phyloP scores from a whole-genome alignment of 2,329 filamentous ascomycete species.

The Cladosporium sp. region DNA sequence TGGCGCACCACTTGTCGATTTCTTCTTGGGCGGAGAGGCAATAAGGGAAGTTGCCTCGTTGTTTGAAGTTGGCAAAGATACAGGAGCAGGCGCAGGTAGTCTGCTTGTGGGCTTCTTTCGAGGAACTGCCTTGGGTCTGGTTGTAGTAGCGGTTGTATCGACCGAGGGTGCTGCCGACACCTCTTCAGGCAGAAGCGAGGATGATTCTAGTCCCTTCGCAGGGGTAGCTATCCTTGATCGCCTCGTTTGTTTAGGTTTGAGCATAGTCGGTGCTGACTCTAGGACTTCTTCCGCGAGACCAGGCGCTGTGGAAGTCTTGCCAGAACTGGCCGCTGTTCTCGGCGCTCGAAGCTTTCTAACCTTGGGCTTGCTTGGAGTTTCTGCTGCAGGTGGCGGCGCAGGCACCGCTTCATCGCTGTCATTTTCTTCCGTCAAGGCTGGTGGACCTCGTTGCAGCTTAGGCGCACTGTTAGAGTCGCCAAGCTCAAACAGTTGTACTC shows the following conservation, averaged over 20 bases:
- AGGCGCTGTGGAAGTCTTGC: constrained; percentile 8
- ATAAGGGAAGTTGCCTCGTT: constrained; percentile 15
- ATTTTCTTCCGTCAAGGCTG: background rate
- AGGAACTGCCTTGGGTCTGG: constrained; percentile 2
- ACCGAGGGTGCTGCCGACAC: background rate
- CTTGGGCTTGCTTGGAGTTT: constrained; percentile 30
- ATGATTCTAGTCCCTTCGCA: constrained; percentile 22
- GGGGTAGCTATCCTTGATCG: constrained; percentile 33
- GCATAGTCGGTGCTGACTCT: constrained; percentile 8
- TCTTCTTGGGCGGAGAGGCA: constrained; percentile 30
- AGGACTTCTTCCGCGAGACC: background rate
- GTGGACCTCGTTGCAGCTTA: background rate
- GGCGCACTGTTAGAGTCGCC: constrained; percentile 13
- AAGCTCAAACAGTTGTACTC: constrained; percentile 11
- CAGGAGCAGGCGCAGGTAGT: constrained; percentile 25
- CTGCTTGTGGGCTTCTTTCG: constrained; percentile 17
- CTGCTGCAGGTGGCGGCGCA: constrained; percentile 17
- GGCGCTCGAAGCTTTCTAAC: constrained; percentile 23
- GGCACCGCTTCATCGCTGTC: background rate
- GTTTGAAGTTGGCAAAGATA: background rate
- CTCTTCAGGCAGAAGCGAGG: background rate
- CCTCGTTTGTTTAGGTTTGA: constrained; percentile 17
- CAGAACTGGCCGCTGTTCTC: constrained; percentile 20
- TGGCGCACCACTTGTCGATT: background rate
- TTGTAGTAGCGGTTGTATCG: background rate